Percentiles rank a stretch among this genome's conserved stretches.
These are phyloP conservation scores for Ganoderma leucocontextum DNA, from an alignment of 1,284 basidiomycete species.

Conservation along the genomic window DNA sequence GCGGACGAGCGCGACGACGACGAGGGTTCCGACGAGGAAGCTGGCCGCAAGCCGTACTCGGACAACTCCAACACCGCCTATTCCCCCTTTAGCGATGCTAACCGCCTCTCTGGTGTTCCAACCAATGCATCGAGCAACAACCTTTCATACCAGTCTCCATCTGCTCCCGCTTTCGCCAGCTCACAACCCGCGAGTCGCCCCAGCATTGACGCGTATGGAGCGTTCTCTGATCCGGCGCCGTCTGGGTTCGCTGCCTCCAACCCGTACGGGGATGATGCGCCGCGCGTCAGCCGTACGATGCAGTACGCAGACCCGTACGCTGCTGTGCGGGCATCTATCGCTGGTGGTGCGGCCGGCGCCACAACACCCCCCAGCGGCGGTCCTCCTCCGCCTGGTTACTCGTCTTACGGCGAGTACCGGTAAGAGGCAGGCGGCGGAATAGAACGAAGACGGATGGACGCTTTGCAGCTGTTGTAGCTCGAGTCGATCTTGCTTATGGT, in stretches of 20 bases:
- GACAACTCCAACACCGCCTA: slow-evolving; percentile 37
- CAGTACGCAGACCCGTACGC: slow-evolving; percentile 86
- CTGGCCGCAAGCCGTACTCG: slow-evolving; percentile 31
- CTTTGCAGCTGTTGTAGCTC: slow-evolving; percentile 25
- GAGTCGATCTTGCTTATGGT: slow-evolving; percentile 9
- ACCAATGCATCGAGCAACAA: slow-evolving; percentile 37
- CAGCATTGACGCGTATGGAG: slow-evolving; percentile 87
- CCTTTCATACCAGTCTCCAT: slow-evolving; percentile 38
- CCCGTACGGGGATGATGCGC: slow-evolving; percentile 47
- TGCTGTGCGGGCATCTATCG: slow-evolving; percentile 65
- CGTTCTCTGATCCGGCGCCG: slow-evolving; percentile 84
- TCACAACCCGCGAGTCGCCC: slow-evolving; percentile 52
- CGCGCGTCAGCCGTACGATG: slow-evolving; percentile 85
- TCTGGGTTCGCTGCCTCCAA: slow-evolving; percentile 44
- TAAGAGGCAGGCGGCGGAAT: slow-evolving; percentile 13
- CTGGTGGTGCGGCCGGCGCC: slow-evolving; percentile 24
- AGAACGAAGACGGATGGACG: slow-evolving; percentile 2
- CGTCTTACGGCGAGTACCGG: slow-evolving; percentile 35
- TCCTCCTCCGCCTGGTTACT: slow-evolving; percentile 36
- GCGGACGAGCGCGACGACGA: slow-evolving; percentile 43
- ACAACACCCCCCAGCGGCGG: slow-evolving; percentile 28
- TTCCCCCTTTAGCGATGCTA: slow-evolving; percentile 63
- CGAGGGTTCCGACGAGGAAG: slow-evolving; percentile 47
- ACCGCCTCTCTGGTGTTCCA: slow-evolving; percentile 46
- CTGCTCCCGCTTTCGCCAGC: slow-evolving; percentile 41